These are phyloP conservation scores for Prunus salicina DNA, from an alignment of 306 rosid genomes.

Conservation along the genomic window DNA sequence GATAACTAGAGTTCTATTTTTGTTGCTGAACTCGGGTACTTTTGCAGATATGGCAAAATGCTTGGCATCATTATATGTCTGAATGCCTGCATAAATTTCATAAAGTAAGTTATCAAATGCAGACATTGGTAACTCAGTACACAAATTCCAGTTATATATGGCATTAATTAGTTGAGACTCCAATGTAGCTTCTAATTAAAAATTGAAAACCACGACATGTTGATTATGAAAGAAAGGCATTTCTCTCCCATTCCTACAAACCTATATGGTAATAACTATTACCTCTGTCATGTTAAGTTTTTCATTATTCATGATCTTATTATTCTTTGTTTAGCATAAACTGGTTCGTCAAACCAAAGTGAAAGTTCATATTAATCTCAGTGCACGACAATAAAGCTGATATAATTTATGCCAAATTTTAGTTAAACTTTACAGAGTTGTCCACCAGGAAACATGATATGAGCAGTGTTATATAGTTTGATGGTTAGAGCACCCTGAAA, in stretches of 20 bases:
- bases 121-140: neutral
- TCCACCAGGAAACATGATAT: neutral
- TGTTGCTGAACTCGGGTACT: constrained; percentile 66
- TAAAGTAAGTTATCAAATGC: neutral
- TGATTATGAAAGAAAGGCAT: neutral
- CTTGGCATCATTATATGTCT: constrained; percentile 79
- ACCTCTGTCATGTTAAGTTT: neutral
- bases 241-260: neutral
- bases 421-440: neutral
- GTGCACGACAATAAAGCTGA: neutral
- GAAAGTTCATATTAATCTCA: neutral
- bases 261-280: neutral
- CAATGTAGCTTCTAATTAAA: neutral
- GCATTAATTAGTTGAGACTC: neutral
- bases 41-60: constrained; percentile 85
- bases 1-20: constrained; percentile 64
- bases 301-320: neutral
- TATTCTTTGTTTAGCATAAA: neutral
- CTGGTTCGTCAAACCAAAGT: no score
- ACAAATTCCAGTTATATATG: neutral
- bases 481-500: neutral
- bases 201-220: neutral
- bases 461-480: no score
- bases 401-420: neutral
- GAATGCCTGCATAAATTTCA: constrained; percentile 58